Percentiles rank a stretch among this genome's conserved stretches.
Conservation (phyloP, 2,329 filamentous ascomycete genomes). For the Aspergillus pseudotamarii region DNA sequence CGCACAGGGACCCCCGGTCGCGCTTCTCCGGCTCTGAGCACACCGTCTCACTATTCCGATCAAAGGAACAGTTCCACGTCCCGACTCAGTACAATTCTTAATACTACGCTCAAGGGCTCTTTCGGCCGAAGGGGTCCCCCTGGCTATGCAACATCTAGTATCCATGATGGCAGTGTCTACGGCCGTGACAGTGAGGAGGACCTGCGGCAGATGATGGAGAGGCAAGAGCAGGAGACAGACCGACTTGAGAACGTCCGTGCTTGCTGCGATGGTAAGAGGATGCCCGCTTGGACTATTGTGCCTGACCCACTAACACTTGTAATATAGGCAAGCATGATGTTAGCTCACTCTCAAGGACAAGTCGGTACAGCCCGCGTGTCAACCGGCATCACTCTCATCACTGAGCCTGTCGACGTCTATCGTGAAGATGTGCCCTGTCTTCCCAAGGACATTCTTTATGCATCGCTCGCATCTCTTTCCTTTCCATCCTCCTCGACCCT, state of each 20-base stretch:
- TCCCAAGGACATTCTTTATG: constrained; percentile 19
- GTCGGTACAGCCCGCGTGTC: constrained; percentile 43
- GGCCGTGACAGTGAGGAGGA: constrained; percentile 79
- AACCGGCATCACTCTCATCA: constrained; percentile 44
- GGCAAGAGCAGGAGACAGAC: constrained; percentile 66
- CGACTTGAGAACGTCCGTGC: constrained; percentile 92
- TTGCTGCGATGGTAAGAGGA: constrained; percentile 87
- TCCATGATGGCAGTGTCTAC: constrained; percentile 43
- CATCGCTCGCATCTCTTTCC: constrained; percentile 7
- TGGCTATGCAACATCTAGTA: constrained; percentile 36
- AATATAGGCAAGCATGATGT: constrained; percentile 72
- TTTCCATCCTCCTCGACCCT: constrained; percentile 5
- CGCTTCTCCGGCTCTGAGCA: constrained; percentile 39
- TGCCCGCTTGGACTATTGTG: not conserved
- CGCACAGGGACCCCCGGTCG: constrained; percentile 40
- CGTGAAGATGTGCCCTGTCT: not conserved
- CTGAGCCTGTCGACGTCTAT: constrained; percentile 16
- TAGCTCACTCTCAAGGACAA: constrained; percentile 44
- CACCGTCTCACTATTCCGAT: constrained; percentile 35
- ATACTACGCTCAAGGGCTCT: constrained; percentile 51
- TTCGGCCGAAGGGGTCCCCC: constrained; percentile 50
- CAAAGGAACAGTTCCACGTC: constrained; percentile 49
- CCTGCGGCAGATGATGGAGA: constrained; percentile 75
- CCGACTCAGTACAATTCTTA: constrained; percentile 52
- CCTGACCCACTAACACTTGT: not conserved